Conservation (phyloP, 83 land plant species). For the Thuja plicata region DNA sequence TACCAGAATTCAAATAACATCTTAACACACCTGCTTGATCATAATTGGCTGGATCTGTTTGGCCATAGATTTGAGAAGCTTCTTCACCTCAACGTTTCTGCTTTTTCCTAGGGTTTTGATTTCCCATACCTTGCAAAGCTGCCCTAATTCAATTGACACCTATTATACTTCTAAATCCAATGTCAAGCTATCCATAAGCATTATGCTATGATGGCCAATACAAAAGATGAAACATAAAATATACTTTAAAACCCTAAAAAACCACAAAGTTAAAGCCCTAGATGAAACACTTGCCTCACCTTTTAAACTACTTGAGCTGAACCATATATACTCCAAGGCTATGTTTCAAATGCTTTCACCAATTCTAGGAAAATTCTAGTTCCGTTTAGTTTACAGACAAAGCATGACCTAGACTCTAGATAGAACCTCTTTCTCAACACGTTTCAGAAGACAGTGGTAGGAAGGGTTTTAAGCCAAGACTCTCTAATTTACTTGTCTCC, state of each 20-base stretch:
- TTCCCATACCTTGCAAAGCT: constrained; percentile 92
- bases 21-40: constrained; percentile 84
- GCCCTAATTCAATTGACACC: constrained; percentile 57
- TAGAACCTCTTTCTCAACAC: no score
- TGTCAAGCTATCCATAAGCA: no score
- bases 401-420: no score
- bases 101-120: constrained; percentile 74
- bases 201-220: no score
- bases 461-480: no score
- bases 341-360: neutral
- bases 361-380: neutral
- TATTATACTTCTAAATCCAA: no score
- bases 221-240: no score
- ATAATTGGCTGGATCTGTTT: constrained; percentile 95
- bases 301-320: neutral
- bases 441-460: no score
- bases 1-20: constrained; percentile 85
- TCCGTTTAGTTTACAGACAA: no score
- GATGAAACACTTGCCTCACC: neutral
- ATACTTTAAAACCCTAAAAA: no score
- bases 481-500: no score
- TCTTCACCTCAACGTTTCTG: constrained; percentile 67
- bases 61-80: constrained; percentile 69
- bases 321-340: neutral
- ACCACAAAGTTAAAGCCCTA: neutral